Evolutionary conservation across 2,329 filamentous ascomycete species (phyloP), one percentile per base, ranked within the genome.

Genomic region (Trichoderma atroviride): DNA sequence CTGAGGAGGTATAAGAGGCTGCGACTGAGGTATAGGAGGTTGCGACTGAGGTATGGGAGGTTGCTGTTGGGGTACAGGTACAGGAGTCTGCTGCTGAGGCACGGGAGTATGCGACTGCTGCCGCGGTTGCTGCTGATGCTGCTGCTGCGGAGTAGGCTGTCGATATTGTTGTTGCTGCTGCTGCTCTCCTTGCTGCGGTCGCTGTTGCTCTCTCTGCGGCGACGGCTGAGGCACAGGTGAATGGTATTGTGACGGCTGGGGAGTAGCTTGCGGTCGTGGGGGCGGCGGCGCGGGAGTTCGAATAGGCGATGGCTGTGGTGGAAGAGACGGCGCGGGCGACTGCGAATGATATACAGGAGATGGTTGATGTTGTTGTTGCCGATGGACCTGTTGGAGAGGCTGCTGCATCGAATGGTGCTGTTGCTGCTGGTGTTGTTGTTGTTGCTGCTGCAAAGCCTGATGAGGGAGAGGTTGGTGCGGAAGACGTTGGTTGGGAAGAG

Each of bases 401-500:
- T 80, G 74, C 24, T 50, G 47, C 47, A 50, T 50, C 47, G 47
- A 13, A 43, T 43, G 40, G 7, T 43, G 40, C 6, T 43, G 40
- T 19, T 43, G 40, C 3, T 43, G 40, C 3, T 79, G 77, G 22
- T 81, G 76, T 2, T 43, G 40, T 9, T 43, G 40, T 19, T 79
- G 79, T 50, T 79, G 77, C 24, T 81, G 76, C 64, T 80, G 79
- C 55, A 74, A 76, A 27, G 71, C 47, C 68, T 76, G 75, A 62
- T 74, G 72, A 64, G 72, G 72, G 61, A 75, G 72, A 68, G 40
- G 79, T 52, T 79, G 77, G 24, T 81, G 76, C 61, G 80, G 79
- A 53, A 74, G 76, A n/a, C 70, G 52, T 68, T 76, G 75, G 66
- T 72, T 71, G 57, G 72, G 72, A 59, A 75, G 72, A 68, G 75